Evolutionary conservation across 352 stramenopile species (phyloP).

Genomic region (Thraustotheca clavata): DNA sequence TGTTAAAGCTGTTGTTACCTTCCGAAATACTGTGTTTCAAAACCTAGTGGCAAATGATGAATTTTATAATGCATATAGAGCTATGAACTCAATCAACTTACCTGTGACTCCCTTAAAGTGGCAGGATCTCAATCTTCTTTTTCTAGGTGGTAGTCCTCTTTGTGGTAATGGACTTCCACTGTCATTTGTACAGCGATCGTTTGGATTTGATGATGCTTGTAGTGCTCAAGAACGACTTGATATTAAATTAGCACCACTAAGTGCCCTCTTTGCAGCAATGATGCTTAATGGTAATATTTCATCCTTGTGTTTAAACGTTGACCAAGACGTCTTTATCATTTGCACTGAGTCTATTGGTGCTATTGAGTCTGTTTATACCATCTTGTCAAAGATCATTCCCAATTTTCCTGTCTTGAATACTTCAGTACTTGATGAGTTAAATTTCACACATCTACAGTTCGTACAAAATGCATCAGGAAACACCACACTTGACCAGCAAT

Average conservation of each 20-base stretch:
- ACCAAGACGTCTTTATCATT: no score
- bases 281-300: no score
- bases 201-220: conserved; percentile 15
- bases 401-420: no score
- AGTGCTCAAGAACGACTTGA: not conserved
- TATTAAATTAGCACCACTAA: not conserved
- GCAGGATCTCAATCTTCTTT: not conserved
- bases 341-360: no score
- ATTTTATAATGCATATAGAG: not conserved
- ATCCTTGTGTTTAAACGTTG: no score
- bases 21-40: not conserved
- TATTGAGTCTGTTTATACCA: no score
- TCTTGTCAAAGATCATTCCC: no score
- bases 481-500: not conserved
- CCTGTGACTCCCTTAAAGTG: not conserved
- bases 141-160: not conserved
- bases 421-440: no score
- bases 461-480: no score
- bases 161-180: not conserved
- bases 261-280: conserved; percentile 12
- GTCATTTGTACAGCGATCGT: not conserved
- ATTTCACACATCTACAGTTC: no score
- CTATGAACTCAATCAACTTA: not conserved
- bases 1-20: not conserved
- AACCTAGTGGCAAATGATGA: not conserved